These are phyloP conservation scores for Isabelozyma gotoi DNA, from an alignment of 805 yeast species.

Conservation along the genomic window DNA sequence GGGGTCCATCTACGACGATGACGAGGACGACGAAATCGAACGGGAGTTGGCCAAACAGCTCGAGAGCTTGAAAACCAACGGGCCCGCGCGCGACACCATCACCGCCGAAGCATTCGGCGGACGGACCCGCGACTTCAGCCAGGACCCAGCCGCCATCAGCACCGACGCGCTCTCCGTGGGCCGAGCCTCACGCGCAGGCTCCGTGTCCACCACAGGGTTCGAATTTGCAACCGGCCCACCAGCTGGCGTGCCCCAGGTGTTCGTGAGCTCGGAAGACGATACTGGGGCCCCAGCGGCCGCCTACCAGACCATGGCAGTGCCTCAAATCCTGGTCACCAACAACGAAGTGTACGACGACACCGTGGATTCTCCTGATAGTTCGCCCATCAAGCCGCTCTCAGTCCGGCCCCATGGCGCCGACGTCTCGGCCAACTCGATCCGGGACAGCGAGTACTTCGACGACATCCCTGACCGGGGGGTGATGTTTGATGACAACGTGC, in stretches of 20 bases:
- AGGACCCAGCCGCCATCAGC: not conserved
- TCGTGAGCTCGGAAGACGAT: no score
- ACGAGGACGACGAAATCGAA: constrained; percentile 34
- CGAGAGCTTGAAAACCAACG: constrained; percentile 28
- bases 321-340: not conserved
- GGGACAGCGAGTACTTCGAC: no score
- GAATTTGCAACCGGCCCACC: not conserved
- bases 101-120: not conserved
- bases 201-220: not conserved
- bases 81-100: not conserved
- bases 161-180: not conserved
- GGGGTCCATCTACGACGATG: constrained; percentile 21
- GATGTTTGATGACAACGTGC: constrained; percentile 1
- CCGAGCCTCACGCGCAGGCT: not conserved
- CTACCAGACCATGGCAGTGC: no score
- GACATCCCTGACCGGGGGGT: constrained; percentile 1
- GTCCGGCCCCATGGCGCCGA: constrained; percentile 11
- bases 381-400: constrained; percentile 17
- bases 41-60: constrained; percentile 39
- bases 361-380: not conserved
- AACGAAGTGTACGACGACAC: no score
- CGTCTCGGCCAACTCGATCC: not conserved
- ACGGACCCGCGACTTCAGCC: no score
- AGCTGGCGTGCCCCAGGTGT: no score
- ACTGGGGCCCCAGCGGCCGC: no score